These are phyloP conservation scores for Solanum clarkiae DNA, from an alignment of 257 asterid species.

Conservation along the genomic window DNA sequence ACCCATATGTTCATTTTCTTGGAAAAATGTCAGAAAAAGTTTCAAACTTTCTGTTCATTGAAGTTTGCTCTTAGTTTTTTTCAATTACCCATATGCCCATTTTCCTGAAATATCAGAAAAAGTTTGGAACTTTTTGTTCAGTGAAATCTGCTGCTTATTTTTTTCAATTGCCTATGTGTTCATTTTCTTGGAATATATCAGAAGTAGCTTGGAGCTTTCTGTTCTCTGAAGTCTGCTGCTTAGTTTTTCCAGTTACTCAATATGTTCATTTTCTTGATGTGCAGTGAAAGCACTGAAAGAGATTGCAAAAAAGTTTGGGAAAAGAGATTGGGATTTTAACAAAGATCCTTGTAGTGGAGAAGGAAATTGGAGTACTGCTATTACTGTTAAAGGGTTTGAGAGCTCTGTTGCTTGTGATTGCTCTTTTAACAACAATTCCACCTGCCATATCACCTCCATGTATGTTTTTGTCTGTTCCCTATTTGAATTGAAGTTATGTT, in stretches of 20 bases:
- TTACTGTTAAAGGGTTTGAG: conserved; percentile 44
- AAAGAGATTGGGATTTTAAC: conserved; percentile 70
- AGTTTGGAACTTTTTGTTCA: conserved; percentile 11
- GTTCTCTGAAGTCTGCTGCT: not conserved
- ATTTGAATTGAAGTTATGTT: not conserved
- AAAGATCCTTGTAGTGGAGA: conserved; percentile 63
- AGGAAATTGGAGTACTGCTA: conserved; percentile 68
- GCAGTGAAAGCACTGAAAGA: conserved; percentile 55
- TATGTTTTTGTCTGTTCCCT: conserved; percentile 7
- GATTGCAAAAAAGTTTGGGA: conserved; percentile 54
- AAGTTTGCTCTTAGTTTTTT: not conserved
- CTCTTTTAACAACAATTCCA: conserved; percentile 35
- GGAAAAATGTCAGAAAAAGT: not conserved
- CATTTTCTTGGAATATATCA: not conserved
- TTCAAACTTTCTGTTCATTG: not conserved
- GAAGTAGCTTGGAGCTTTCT: not conserved
- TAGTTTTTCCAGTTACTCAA: not conserved
- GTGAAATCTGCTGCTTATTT: not conserved
- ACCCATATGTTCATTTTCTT: not conserved
- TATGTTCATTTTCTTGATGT: not conserved
- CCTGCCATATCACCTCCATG: conserved; percentile 69
- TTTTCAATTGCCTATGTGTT: not conserved
- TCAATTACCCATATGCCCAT: not conserved
- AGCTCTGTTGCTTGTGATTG: conserved; percentile 64
- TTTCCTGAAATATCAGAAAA: not conserved